Evolutionary conservation across 495 filamentous ascomycete species (phyloP), one percentile per base, ranked within the genome.

Genomic region (Daldinia grandis): DNA sequence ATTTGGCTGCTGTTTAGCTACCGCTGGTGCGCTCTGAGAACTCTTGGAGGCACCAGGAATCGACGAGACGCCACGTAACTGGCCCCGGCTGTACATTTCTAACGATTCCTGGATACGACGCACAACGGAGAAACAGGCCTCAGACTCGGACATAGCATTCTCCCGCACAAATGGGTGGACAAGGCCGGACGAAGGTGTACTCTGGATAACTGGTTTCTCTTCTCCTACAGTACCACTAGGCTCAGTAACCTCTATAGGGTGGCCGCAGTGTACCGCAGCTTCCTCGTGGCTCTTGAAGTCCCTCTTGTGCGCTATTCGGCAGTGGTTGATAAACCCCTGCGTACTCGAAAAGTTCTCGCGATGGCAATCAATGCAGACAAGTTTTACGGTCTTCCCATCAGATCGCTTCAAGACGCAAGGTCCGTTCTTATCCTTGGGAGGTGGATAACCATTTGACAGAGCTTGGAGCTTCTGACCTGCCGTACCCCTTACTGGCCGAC

Each of bases 311-410:
- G 94, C 93, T 62, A 99, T 98, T 44, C 95, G 93, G 74, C 94
- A 98, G 74, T 99, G 95, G 72, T 99, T 99, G 81, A 99, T 95
- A 75, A 99, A 98, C 2, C 95, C 95, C 78, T 99, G 95, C 1
- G 93, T 93, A 78, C 93, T 97, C 49, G 91, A 93, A 78, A 98
- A 98, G 76, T 98, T 91, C 80, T 90, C 91, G 61, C 93, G 84
- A 44, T 92, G 87, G 74, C 95, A 99, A 75, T 95, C 91, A 56
- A 94, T 83, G 80, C 95, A 99, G 55, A 95, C 88, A 50, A 98
- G 86, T 79, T 96, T 96, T 62, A 88, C 86, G 14, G 79, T 84
- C 71, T 84, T 78, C 55, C 86, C 86, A 70, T 88, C 84, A 17
- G 81, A 80, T 28, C 84, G 80, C 75, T 84, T 87, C 72, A 87